Conservation (phyloP, 176 grass and related monocot species). For the Eremochloa ophiuroides region DNA sequence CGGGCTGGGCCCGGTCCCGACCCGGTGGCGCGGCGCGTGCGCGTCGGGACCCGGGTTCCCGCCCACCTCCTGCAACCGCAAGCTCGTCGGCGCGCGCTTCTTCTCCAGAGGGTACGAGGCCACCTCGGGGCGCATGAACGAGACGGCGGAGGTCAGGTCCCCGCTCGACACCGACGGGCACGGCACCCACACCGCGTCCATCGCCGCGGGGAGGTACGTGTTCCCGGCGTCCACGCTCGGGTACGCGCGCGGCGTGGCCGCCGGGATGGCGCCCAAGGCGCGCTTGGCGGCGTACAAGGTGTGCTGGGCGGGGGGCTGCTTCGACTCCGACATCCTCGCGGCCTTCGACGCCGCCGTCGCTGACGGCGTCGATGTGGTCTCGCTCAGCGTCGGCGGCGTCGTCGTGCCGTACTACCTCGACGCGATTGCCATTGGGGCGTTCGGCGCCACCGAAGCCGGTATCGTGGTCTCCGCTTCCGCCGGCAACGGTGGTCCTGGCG, state of each 20-base stretch:
- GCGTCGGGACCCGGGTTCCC: constrained; percentile 56
- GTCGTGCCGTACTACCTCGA: constrained; percentile 94
- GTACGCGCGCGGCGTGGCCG: constrained; percentile 77
- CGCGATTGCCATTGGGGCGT: constrained; percentile 84
- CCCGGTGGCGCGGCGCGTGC: constrained; percentile 66
- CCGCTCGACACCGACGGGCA: constrained; percentile 84
- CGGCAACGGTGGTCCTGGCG: constrained; percentile 86
- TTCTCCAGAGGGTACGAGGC: constrained; percentile 84
- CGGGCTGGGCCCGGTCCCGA: constrained; percentile 51
- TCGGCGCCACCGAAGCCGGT: constrained; percentile 75
- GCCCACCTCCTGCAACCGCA: constrained; percentile 65
- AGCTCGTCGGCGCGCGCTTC: constrained; percentile 78
- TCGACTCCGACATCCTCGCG: constrained; percentile 96
- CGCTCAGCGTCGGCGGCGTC: constrained; percentile 81
- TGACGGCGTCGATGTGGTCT: constrained; percentile 76
- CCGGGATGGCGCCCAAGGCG: constrained; percentile 97
- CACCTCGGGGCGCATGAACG: constrained; percentile 82
- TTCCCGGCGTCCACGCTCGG: constrained; percentile 94
- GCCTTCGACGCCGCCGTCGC: constrained; percentile 85
- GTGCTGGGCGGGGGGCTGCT: constrained; percentile 78
- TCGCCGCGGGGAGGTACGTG: constrained; percentile 85
- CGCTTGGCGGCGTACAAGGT: constrained; percentile 89
- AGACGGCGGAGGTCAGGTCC: constrained; percentile 70
- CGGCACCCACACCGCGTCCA: constrained; percentile 85
- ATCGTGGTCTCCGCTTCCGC: constrained; percentile 87